Percentiles rank a stretch among this genome's conserved stretches.
Evolutionary conservation across 768 basidiomycete genomes (phyloP).

Genomic region (Termitomyces sp.): DNA sequence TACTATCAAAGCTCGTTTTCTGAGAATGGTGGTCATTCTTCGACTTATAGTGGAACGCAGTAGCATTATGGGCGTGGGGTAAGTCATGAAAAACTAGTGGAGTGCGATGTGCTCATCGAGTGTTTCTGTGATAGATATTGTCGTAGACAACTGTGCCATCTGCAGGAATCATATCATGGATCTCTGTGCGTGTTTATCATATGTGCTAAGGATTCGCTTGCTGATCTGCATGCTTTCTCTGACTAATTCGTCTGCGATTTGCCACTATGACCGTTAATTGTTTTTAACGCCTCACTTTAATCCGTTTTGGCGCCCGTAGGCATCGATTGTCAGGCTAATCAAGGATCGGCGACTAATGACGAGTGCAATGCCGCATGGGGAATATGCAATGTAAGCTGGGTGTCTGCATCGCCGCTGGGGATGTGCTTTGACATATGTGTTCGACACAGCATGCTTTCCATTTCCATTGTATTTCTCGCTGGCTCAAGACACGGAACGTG

Average conservation of each 20-base stretch:
- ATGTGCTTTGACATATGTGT: background rate
- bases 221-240: background rate
- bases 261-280: background rate
- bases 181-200: conserved; percentile 61
- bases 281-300: background rate
- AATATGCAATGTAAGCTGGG: conserved; percentile 80
- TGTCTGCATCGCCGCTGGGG: background rate
- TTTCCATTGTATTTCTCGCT: conserved; percentile 98
- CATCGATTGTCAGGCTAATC: conserved; percentile 99
- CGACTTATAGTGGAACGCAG: conserved; percentile 89
- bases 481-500: conserved; percentile 97
- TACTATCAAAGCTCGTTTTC: background rate
- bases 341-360: conserved; percentile 93
- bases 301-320: conserved; percentile 43
- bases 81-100: background rate
- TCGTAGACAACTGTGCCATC: conserved; percentile 99
- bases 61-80: conserved; percentile 99
- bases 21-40: conserved; percentile 5
- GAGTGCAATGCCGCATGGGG: conserved; percentile 99
- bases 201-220: background rate
- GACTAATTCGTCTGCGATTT: background rate
- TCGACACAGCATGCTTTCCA: conserved; percentile 88
- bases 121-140: conserved; percentile 64
- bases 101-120: background rate
- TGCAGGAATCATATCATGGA: conserved; percentile 99